A percentile compares a stretch with the other conserved stretches of the same genome.
Evolutionary conservation across 2,329 filamentous ascomycete species (phyloP).

Genomic region (Alternaria brassicicola): DNA sequence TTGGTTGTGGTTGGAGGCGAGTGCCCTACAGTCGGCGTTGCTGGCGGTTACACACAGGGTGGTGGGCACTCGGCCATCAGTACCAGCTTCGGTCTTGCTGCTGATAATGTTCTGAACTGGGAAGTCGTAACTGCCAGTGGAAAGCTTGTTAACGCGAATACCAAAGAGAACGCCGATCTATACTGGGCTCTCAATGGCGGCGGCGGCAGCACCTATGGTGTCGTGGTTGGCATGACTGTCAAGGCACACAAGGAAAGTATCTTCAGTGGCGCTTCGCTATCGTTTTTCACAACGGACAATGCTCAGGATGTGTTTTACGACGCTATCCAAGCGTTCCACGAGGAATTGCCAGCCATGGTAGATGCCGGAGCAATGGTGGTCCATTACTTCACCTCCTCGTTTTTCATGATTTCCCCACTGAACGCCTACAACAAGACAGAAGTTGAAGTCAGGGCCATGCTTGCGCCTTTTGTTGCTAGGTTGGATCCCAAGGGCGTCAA

Average conservation of each 20-base stretch:
- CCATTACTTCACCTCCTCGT: slow-evolving; percentile 23
- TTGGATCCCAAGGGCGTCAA: slow-evolving; percentile 20
- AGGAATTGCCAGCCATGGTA: slow-evolving; percentile 26
- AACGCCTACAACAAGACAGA: slow-evolving; percentile 28
- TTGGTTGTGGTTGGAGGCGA: slow-evolving; percentile 29
- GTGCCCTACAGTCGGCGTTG: slow-evolving; percentile 54
- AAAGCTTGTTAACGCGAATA: slow-evolving; percentile 25
- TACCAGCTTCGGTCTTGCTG: slow-evolving; percentile 47
- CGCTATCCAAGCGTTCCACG: slow-evolving; percentile 26
- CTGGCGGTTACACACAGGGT: slow-evolving; percentile 42
- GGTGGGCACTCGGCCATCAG: slow-evolving; percentile 61
- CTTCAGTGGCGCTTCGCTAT: slow-evolving; percentile 21
- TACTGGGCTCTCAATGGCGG: slow-evolving; percentile 40
- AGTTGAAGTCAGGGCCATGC: slow-evolving; percentile 19
- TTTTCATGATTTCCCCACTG: slow-evolving; percentile 27
- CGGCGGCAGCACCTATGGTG: slow-evolving; percentile 35
- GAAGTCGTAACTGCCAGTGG: slow-evolving; percentile 34
- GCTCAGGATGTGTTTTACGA: slow-evolving; percentile 21
- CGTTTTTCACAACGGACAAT: slow-evolving; percentile 19
- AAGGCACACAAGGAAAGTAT: slow-evolving; percentile 27
- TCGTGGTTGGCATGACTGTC: slow-evolving; percentile 31
- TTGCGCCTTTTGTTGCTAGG: slow-evolving; percentile 23
- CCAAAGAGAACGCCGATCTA: slow-evolving; percentile 24
- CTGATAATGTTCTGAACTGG: slow-evolving; percentile 30
- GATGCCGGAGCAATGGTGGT: slow-evolving; percentile 26